phyloP scores from a whole-genome alignment of 208 protist genomes.

The Trypanosoma congolense region DNA sequence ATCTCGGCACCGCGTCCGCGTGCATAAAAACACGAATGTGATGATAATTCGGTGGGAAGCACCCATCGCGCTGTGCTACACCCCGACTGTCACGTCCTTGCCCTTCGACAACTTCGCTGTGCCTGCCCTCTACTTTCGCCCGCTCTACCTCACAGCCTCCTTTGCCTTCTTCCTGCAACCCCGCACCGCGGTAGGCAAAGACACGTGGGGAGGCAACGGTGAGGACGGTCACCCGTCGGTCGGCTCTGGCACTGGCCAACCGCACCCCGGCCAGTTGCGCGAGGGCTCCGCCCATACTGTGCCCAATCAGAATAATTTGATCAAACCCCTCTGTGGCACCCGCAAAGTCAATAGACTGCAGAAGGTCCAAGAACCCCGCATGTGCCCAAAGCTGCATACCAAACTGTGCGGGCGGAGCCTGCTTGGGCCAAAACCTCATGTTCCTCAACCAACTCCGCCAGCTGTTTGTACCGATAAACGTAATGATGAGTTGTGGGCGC shows the following conservation, averaged over 20 bases:
- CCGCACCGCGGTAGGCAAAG: slow-evolving; percentile 32
- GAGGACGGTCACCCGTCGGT: slow-evolving; percentile 50
- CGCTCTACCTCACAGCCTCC: no score
- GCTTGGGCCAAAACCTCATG: slow-evolving; percentile 32
- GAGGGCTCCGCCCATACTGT: slow-evolving; percentile 57
- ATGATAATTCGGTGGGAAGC: slow-evolving; percentile 43
- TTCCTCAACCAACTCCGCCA: slow-evolving; percentile 56
- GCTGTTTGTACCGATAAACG: slow-evolving; percentile 53
- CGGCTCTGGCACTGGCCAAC: slow-evolving; percentile 39
- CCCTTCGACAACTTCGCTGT: no score
- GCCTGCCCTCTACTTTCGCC: no score
- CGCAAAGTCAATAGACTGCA: slow-evolving; percentile 44
- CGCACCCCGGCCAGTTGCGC: slow-evolving; percentile 54
- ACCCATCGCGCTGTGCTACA: no score
- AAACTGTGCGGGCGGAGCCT: slow-evolving; percentile 29
- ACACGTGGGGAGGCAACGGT: slow-evolving; percentile 62
- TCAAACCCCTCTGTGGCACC: slow-evolving; percentile 41
- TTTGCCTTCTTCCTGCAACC: no score
- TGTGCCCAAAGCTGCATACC: slow-evolving; percentile 32
- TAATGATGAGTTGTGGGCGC: slow-evolving; percentile 57
- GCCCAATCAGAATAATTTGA: slow-evolving; percentile 52
- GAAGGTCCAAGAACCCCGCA: slow-evolving; percentile 38
- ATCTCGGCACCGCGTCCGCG: slow-evolving; percentile 43
- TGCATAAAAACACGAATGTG: slow-evolving; percentile 56
- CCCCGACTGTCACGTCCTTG: no score